A percentile compares a stretch with the other conserved stretches of the same genome.
These are phyloP conservation scores for Alternaria infectoria DNA, from an alignment of 2,329 filamentous ascomycete species.

Conservation along the genomic window DNA sequence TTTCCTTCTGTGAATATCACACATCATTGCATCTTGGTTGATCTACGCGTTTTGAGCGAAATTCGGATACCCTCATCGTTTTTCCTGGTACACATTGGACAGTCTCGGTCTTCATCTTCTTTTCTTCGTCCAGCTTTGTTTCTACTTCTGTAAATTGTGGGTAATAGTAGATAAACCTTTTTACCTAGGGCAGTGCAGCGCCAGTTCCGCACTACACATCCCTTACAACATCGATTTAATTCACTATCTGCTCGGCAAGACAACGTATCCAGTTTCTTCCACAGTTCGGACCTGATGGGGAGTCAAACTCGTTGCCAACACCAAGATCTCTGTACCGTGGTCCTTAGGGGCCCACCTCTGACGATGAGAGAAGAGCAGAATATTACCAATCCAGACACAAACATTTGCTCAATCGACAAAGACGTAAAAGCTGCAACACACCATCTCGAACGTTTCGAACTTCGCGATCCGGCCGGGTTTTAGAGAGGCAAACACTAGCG, in stretches of 20 bases:
- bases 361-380: neutral
- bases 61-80: constrained; percentile 29
- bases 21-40: neutral
- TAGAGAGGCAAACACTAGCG: neutral
- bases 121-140: neutral
- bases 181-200: neutral
- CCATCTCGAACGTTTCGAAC: neutral
- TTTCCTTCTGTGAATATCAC: neutral
- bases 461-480: neutral
- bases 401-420: neutral
- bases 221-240: neutral
- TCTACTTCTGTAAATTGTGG: neutral
- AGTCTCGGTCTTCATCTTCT: neutral
- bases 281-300: neutral
- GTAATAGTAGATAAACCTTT: neutral
- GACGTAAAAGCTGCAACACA: neutral
- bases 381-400: neutral
- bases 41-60: constrained; percentile 12
- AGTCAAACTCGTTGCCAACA: neutral
- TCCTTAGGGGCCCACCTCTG: neutral
- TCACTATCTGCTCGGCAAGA: neutral
- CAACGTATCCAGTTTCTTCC: neutral
- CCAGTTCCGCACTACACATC: neutral
- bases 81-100: constrained; percentile 1
- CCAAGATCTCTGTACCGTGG: neutral